Conservation (phyloP, 2,329 filamentous ascomycete genomes). For the Orbilia blumenaviensis region DNA sequence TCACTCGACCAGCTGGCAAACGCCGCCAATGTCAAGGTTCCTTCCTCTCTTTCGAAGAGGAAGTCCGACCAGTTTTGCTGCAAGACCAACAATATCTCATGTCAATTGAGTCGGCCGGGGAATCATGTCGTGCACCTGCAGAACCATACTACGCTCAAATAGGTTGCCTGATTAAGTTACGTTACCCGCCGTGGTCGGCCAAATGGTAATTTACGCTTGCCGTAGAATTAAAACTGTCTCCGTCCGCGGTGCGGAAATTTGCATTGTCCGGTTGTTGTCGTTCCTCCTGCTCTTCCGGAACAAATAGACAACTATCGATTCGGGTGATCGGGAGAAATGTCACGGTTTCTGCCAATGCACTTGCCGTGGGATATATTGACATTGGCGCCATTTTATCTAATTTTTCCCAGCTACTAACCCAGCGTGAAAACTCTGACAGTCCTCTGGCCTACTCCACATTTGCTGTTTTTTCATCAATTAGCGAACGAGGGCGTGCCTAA, state of each 20-base stretch:
- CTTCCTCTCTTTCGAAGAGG: neutral
- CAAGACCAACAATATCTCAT: neutral
- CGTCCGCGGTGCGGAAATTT: slow-evolving; percentile 51
- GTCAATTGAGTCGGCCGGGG: slow-evolving; percentile 10
- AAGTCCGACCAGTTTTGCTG: neutral
- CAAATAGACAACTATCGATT: slow-evolving; percentile 24
- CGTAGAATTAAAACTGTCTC: slow-evolving; percentile 17
- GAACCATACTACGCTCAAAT: slow-evolving; percentile 5
- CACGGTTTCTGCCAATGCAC: neutral
- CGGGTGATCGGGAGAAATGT: slow-evolving; percentile 53
- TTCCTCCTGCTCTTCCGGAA: slow-evolving; percentile 52
- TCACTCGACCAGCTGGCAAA: neutral
- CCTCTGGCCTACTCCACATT: neutral
- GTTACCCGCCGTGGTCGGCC: slow-evolving; percentile 23
- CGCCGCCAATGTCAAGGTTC: neutral
- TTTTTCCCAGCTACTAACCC: too few relatives aligned
- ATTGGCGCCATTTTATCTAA: slow-evolving; percentile 35
- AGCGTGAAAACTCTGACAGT: slow-evolving; percentile 3
- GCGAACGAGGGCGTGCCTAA: slow-evolving; percentile 31
- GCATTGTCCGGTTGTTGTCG: neutral
- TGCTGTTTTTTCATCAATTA: slow-evolving; percentile 19
- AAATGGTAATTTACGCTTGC: slow-evolving; percentile 39
- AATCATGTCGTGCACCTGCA: slow-evolving; percentile 21
- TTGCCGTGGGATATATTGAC: slow-evolving; percentile 27
- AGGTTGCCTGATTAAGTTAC: slow-evolving; percentile 10